Percentiles rank a stretch among this genome's conserved stretches.
These are phyloP conservation scores for Fusarium sororula DNA, from an alignment of 2,329 filamentous ascomycete species.

Conservation along the genomic window DNA sequence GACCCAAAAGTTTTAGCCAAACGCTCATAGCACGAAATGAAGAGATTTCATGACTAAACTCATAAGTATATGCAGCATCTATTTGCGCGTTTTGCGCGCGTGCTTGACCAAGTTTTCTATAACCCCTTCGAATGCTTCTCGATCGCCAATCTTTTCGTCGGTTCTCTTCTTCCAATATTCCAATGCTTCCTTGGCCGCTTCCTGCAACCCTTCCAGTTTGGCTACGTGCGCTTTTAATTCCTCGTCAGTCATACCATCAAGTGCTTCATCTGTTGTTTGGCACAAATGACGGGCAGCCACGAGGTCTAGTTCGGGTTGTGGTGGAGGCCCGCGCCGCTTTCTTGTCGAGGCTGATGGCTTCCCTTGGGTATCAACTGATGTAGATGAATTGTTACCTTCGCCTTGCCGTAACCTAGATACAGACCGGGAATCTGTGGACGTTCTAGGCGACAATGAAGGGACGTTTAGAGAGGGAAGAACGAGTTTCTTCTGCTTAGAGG, in stretches of 20 bases:
- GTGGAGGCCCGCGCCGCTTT: constrained; percentile 66
- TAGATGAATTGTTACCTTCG: constrained; percentile 63
- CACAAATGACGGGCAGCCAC: constrained; percentile 81
- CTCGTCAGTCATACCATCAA: constrained; percentile 79
- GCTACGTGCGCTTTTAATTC: constrained; percentile 79
- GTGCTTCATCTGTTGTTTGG: constrained; percentile 83
- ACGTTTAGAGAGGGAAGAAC: constrained; percentile 90
- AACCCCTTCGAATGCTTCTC: constrained; percentile 93
- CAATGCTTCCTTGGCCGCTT: constrained; percentile 77
- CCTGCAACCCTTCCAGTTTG: constrained; percentile 74
- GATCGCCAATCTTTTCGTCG: constrained; percentile 87
- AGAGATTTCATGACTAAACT: constrained; percentile 28
- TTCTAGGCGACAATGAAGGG: constrained; percentile 62
- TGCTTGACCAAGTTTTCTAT: constrained; percentile 97
- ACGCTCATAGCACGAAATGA: constrained; percentile 33
- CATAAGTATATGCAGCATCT: constrained; percentile 40
- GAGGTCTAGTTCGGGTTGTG: constrained; percentile 80
- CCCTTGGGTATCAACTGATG: constrained; percentile 68
- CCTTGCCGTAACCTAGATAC: constrained; percentile 57
- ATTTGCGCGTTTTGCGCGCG: constrained; percentile 85
- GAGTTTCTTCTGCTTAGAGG: constrained; percentile 97
- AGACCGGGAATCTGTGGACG: constrained; percentile 63
- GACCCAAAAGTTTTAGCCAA: constrained; percentile 33
- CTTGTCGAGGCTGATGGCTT: constrained; percentile 55
- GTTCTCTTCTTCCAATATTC: constrained; percentile 89